These are phyloP conservation scores for Suillus alpinus DNA, from an alignment of 768 basidiomycete genomes.

Conservation along the genomic window DNA sequence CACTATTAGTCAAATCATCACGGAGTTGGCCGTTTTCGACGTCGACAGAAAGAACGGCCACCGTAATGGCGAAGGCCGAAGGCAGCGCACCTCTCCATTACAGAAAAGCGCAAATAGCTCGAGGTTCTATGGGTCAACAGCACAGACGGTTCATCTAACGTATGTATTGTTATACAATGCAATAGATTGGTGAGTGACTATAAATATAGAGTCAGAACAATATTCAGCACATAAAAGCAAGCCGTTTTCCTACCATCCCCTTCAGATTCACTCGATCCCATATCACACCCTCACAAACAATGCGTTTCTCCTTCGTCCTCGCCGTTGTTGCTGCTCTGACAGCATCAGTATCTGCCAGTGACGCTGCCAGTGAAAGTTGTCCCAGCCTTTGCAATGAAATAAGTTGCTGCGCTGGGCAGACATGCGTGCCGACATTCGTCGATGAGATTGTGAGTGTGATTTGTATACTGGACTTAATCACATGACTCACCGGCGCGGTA, in stretches of 20 bases:
- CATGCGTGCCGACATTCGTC: not conserved
- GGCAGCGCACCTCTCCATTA: too few species aligned
- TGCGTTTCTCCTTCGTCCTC: not conserved
- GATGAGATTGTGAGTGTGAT: not conserved
- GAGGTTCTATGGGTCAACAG: too few species aligned
- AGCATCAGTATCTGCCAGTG: not conserved
- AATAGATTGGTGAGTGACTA: too few species aligned
- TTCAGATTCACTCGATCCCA: not conserved
- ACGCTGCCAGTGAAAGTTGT: not conserved
- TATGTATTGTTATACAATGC: too few species aligned
- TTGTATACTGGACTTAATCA: not conserved
- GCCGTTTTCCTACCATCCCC: not conserved
- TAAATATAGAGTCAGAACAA: too few species aligned
- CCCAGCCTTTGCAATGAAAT: not conserved
- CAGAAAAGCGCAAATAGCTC: too few species aligned
- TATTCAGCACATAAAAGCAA: not conserved
- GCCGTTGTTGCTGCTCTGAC: not conserved
- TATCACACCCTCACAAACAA: not conserved
- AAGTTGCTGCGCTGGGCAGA: not conserved
- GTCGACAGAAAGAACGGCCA: conserved; percentile 75
- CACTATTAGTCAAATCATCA: conserved; percentile 88
- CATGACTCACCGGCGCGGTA: not conserved
- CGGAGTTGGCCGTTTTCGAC: conserved; percentile 88
- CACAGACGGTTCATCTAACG: too few species aligned
- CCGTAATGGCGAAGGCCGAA: too few species aligned